Conservation (phyloP, 352 stramenopile species). For the Bremia lactucae region DNA sequence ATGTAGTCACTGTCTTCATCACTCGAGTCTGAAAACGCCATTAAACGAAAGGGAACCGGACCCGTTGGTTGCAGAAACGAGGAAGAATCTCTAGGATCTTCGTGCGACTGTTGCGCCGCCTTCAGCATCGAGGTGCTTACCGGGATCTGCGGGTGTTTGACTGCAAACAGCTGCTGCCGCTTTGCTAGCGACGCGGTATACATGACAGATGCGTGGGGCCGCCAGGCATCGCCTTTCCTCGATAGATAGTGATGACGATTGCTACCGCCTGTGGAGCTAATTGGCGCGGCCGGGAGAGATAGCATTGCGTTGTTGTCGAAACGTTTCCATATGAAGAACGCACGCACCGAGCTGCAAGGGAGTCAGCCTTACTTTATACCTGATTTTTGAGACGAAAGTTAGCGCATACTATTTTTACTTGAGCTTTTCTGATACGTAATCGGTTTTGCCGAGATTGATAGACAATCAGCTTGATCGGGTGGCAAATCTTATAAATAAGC, state of each 20-base stretch:
- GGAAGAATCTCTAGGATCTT: conserved; percentile 1
- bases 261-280: background rate
- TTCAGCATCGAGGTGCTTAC: background rate
- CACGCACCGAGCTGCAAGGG: too few relatives aligned
- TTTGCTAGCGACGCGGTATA: conserved; percentile 1
- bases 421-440: too few relatives aligned
- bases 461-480: background rate
- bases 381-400: too few relatives aligned
- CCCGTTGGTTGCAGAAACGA: background rate
- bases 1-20: conserved; percentile 21
- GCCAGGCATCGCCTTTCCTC: conserved; percentile 12
- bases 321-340: too few relatives aligned
- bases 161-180: conserved; percentile 4
- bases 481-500: background rate
- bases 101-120: conserved; percentile 1
- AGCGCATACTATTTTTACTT: too few relatives aligned
- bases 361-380: background rate
- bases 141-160: conserved; percentile 1
- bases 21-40: conserved; percentile 13
- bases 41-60: conserved; percentile 8
- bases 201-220: background rate
- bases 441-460: too few relatives aligned
- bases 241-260: background rate
- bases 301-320: conserved; percentile 19
- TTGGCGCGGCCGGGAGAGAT: conserved; percentile 1